A percentile compares a stretch with the other conserved stretches of the same genome.
Conservation (phyloP, 2,329 filamentous ascomycete genomes). For the Tolypocladium tundrense region DNA sequence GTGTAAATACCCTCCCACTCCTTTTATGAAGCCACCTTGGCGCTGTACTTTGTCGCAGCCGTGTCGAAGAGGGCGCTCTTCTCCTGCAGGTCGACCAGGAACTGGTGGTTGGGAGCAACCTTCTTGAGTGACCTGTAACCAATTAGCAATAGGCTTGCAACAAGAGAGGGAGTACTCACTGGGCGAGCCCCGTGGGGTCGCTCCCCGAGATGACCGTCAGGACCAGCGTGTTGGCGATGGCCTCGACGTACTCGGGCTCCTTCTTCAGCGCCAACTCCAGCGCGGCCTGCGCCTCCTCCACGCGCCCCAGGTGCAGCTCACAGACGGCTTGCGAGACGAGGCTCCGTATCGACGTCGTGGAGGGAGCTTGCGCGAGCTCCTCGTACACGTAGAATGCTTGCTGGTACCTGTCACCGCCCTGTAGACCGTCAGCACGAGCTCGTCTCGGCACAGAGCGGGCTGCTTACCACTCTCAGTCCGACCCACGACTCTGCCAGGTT, state of each 20-base stretch:
- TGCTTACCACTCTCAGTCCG: conserved; percentile 65
- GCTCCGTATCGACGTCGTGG: conserved; percentile 64
- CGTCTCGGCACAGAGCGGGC: no score
- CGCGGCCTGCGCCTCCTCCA: conserved; percentile 82
- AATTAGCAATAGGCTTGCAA: conserved; percentile 11
- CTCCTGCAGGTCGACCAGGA: conserved; percentile 66
- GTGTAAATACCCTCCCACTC: conserved; percentile 9
- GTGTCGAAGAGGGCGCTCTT: conserved; percentile 84
- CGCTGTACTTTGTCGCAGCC: conserved; percentile 75
- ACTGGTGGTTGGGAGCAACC: conserved; percentile 54
- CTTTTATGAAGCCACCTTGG: conserved; percentile 57
- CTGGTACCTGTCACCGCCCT: conserved; percentile 94
- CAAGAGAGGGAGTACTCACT: conserved; percentile 37
- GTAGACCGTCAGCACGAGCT: conserved; percentile 14
- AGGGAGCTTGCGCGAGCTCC: conserved; percentile 81
- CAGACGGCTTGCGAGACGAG: conserved; percentile 83
- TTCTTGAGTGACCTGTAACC: conserved; percentile 42
- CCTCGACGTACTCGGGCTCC: conserved; percentile 59
- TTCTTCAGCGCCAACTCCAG: conserved; percentile 70
- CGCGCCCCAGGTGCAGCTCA: conserved; percentile 79
- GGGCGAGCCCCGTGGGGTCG: conserved; percentile 49
- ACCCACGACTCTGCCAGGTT: conserved; percentile 96
- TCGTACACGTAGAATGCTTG: conserved; percentile 97
- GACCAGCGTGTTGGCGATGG: conserved; percentile 75
- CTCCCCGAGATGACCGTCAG: conserved; percentile 69